phyloP scores from a whole-genome alignment of 139 green algal genomes.

The Tetraselmis striata region DNA sequence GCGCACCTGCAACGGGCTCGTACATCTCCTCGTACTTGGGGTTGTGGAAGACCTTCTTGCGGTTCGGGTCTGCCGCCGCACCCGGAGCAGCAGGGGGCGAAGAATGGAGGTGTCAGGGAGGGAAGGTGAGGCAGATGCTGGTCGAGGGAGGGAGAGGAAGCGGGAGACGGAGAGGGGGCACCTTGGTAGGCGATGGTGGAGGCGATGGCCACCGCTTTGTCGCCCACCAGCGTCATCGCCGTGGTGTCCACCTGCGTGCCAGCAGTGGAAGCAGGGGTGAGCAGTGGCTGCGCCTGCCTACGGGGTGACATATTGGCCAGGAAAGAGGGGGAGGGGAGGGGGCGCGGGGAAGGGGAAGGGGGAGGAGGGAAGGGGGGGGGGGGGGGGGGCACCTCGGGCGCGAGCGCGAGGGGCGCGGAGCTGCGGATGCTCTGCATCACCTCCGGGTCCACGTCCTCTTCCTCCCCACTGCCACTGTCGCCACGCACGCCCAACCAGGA shows the following conservation, averaged over 20 bases:
- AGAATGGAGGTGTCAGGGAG: too few relatives aligned
- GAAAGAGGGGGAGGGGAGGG: too few relatives aligned
- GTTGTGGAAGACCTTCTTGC: constrained; percentile 67
- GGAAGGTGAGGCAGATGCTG: too few relatives aligned
- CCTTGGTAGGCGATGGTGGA: not conserved
- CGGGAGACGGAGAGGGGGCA: not conserved
- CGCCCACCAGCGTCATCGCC: constrained; percentile 41
- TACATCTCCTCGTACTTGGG: constrained; percentile 74
- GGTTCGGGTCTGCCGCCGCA: constrained; percentile 43
- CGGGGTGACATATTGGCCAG: too few relatives aligned
- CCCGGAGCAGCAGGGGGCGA: too few relatives aligned
- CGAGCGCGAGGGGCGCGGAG: not conserved
- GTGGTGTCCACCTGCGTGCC: constrained; percentile 62
- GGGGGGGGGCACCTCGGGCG: not conserved
- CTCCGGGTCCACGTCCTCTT: not conserved
- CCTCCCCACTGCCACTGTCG: not conserved
- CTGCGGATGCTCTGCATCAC: not conserved
- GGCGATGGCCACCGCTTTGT: constrained; percentile 17
- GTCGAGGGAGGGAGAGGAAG: too few relatives aligned
- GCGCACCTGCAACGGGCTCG: constrained; percentile 59
- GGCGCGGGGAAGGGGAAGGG: too few relatives aligned
- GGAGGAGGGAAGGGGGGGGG: too few relatives aligned
- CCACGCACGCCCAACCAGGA: not conserved
- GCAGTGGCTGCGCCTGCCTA: too few relatives aligned
- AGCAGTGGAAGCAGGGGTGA: too few relatives aligned